These are phyloP conservation scores for Clonostachys byssicola DNA, from an alignment of 2,329 filamentous ascomycete species.

Conservation along the genomic window DNA sequence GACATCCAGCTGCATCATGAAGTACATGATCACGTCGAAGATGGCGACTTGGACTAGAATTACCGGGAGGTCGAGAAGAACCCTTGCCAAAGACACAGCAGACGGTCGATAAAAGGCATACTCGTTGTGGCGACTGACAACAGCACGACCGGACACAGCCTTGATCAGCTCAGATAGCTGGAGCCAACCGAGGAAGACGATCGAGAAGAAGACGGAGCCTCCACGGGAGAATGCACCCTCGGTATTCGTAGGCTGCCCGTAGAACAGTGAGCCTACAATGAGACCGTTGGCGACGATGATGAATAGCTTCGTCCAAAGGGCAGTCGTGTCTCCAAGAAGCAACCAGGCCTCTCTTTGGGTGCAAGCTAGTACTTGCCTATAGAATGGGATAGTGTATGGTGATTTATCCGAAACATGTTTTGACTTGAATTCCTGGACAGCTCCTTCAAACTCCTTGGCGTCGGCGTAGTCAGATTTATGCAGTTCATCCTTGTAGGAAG, in stretches of 20 bases:
- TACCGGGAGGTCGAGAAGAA: constrained; percentile 52
- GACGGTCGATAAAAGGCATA: constrained; percentile 49
- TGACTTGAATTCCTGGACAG: constrained; percentile 67
- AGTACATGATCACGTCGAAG: constrained; percentile 72
- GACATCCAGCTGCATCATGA: constrained; percentile 67
- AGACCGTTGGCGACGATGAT: constrained; percentile 71
- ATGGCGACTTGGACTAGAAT: constrained; percentile 58
- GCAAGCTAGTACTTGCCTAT: constrained; percentile 64
- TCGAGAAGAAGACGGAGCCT: constrained; percentile 41
- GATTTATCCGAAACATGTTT: constrained; percentile 5
- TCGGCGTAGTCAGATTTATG: constrained; percentile 52
- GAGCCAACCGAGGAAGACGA: constrained; percentile 55
- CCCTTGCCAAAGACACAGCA: constrained; percentile 49
- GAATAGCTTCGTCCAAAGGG: constrained; percentile 74
- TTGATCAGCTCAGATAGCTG: constrained; percentile 76
- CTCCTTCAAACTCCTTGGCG: constrained; percentile 61
- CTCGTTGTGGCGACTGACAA: constrained; percentile 43
- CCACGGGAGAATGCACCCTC: constrained; percentile 56
- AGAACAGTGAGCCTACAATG: constrained; percentile 77
- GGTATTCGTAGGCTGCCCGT: constrained; percentile 57
- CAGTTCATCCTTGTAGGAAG: constrained; percentile 35
- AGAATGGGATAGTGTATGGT: constrained; percentile 72
- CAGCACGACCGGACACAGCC: constrained; percentile 65
- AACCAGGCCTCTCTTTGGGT: constrained; percentile 71
- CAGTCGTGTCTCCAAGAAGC: constrained; percentile 60